phyloP scores from a whole-genome alignment of 2,329 filamentous ascomycete genomes.

The Kalmusia sp. region DNA sequence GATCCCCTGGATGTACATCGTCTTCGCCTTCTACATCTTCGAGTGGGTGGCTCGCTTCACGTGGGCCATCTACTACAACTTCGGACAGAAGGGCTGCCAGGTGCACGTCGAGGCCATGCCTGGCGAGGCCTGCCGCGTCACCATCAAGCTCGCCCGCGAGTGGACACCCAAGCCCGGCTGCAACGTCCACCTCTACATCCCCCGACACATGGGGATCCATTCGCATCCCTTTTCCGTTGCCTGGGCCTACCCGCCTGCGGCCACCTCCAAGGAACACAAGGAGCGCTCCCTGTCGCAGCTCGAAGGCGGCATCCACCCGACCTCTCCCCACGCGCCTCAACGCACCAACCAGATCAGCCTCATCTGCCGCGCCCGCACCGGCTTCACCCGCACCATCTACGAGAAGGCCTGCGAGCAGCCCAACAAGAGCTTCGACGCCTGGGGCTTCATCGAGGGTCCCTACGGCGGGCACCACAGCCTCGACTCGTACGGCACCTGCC shows the following conservation, averaged over 20 bases:
- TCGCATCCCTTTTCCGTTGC: slow-evolving; percentile 60
- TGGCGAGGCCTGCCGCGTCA: slow-evolving; percentile 66
- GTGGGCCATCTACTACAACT: slow-evolving; percentile 62
- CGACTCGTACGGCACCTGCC: slow-evolving; percentile 77
- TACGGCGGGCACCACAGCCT: slow-evolving; percentile 76
- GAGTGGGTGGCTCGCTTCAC: slow-evolving; percentile 64
- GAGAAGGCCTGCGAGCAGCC: slow-evolving; percentile 69
- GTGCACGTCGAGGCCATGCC: slow-evolving; percentile 66
- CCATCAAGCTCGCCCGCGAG: slow-evolving; percentile 63
- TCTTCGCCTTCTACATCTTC: slow-evolving; percentile 77
- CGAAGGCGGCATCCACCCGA: slow-evolving; percentile 34
- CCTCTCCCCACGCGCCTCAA: slow-evolving; percentile 24
- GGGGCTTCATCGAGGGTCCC: slow-evolving; percentile 75
- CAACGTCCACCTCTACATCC: slow-evolving; percentile 68
- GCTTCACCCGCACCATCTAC: slow-evolving; percentile 75
- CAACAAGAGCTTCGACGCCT: slow-evolving; percentile 67
- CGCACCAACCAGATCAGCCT: slow-evolving; percentile 67
- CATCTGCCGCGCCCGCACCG: slow-evolving; percentile 75
- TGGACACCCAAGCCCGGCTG: slow-evolving; percentile 62
- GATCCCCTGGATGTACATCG: slow-evolving; percentile 74
- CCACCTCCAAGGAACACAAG: slow-evolving; percentile 42
- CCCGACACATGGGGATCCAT: slow-evolving; percentile 50
- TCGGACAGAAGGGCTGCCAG: slow-evolving; percentile 58
- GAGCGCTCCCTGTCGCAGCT: slow-evolving; percentile 44
- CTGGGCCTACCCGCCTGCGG: slow-evolving; percentile 49